Evolutionary conservation across 148 eudicot species (phyloP).

Genomic region (Camellia sinensis): DNA sequence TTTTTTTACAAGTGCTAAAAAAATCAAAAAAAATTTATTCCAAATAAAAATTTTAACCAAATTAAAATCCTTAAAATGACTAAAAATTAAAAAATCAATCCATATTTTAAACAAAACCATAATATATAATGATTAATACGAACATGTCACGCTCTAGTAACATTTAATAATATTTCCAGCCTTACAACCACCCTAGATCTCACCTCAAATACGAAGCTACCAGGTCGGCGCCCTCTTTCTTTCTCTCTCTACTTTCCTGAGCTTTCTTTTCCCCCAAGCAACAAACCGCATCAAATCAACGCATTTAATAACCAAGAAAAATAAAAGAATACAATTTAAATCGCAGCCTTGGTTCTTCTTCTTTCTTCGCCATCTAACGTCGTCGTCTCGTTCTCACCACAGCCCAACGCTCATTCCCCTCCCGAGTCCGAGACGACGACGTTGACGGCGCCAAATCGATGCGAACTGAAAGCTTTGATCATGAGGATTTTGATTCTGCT

Average conservation of each 20-base stretch:
- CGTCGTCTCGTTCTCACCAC: constrained; percentile 9
- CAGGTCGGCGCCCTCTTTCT: constrained; percentile 17
- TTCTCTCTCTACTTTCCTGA: background rate
- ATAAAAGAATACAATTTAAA: background rate
- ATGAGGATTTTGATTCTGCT: background rate
- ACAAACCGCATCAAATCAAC: background rate
- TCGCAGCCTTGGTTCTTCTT: background rate
- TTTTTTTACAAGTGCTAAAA: too few relatives aligned
- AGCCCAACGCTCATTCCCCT: too few relatives aligned
- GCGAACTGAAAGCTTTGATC: background rate
- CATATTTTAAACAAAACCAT: too few relatives aligned
- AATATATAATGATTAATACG: too few relatives aligned
- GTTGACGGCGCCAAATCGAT: background rate
- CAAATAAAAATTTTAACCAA: too few relatives aligned
- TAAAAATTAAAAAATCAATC: too few relatives aligned
- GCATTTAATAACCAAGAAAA: background rate
- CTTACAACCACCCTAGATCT: background rate
- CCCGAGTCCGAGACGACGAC: constrained; percentile 18
- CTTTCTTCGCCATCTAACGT: background rate
- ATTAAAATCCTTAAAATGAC: too few relatives aligned
- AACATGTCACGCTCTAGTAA: too few relatives aligned
- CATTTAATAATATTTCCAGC: too few relatives aligned
- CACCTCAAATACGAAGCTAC: background rate
- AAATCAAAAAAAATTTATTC: too few relatives aligned
- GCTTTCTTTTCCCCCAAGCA: constrained; percentile 28